Evolutionary conservation across 768 basidiomycete genomes (phyloP), one percentile per base, ranked within the genome.

Genomic region (Termitomyces sp.): DNA sequence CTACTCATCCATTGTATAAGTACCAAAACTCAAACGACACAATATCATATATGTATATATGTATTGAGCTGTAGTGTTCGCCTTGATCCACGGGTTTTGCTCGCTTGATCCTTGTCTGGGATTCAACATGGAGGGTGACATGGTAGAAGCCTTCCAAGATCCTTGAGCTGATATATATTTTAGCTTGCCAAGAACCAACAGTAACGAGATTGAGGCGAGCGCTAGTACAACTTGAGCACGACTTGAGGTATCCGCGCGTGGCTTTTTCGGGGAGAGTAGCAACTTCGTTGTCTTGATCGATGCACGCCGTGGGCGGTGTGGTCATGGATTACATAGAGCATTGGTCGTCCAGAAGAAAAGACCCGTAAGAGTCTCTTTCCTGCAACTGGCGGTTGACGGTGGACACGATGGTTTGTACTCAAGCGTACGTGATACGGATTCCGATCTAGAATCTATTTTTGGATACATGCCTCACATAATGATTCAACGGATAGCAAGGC

Each of bases 1-100:
- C 66, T 62, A 65, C 67, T 46, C 70, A 69, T 67, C 63, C 65
- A 67, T 65, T 72, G 71, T 70, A 71, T 70, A 67, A 70, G 57
- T 69, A 70, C 58, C 62, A 62, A 55, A 58, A 48, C 54, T 64
- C 61, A 45, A 62, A 60, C 61, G 22, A 52, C 28, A 51, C 61
- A 65, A 69, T 65, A 65, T 68, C 63, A 66, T 55, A 67, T 64
- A 63, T 42, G 45, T 46, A 66, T 55, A 67, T 64, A 63, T 42
- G 45, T 46, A 51, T 51, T n/a, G 15, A 22, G n/a, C 13, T 33
- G 20, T 22, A 28, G 13, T 28, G 13, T 22, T 24, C 32, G 24
- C 46, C 22, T 42, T 36, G 15, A 7, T 22, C 2, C 35, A 38
- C 16, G 7, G 16, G 22, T 54, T 5, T 16, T 33, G 9, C 12